Evolutionary conservation across 768 basidiomycete species (phyloP).

Genomic region (Hericium alpestre): DNA sequence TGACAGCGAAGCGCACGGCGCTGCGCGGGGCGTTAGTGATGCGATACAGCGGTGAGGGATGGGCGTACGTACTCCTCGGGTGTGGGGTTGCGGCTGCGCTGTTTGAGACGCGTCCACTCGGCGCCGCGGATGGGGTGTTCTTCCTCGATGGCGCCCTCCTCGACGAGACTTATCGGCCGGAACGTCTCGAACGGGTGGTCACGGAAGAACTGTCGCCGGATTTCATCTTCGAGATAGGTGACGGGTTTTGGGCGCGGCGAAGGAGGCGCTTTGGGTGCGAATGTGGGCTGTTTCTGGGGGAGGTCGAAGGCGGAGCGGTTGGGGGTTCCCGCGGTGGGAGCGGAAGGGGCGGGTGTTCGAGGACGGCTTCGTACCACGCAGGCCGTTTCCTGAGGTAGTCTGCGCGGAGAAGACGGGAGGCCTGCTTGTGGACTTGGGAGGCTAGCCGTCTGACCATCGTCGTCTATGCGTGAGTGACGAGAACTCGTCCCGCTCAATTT

Average conservation of each 20-base stretch:
- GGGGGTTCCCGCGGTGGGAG: constrained; percentile 68
- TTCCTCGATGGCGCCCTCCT: constrained; percentile 47
- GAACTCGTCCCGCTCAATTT: background rate
- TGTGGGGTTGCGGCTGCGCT: constrained; percentile 72
- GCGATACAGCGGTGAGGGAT: background rate
- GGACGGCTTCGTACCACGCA: constrained; percentile 75
- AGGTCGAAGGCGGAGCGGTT: constrained; percentile 44
- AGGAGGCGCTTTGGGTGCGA: constrained; percentile 1
- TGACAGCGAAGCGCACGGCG: constrained; percentile 68
- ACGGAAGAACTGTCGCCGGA: constrained; percentile 84
- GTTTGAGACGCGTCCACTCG: constrained; percentile 70
- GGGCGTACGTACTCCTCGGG: constrained; percentile 74
- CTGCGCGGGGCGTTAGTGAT: constrained; percentile 30
- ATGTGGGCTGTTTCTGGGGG: constrained; percentile 7
- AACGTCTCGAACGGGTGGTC: constrained; percentile 97
- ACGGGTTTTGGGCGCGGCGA: constrained; percentile 40
- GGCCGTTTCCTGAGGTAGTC: constrained; percentile 56
- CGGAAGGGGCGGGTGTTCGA: constrained; percentile 79
- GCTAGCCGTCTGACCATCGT: constrained; percentile 72
- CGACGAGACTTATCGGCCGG: constrained; percentile 66
- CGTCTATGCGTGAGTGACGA: background rate
- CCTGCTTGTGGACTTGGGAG: constrained; percentile 81
- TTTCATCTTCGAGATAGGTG: constrained; percentile 71
- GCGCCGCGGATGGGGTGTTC: constrained; percentile 46
- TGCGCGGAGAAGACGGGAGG: constrained; percentile 67